Percentiles rank a stretch among this genome's conserved stretches.
These are phyloP conservation scores for Fusarium sp. DNA, from an alignment of 2,329 filamentous ascomycete species.

Conservation along the genomic window DNA sequence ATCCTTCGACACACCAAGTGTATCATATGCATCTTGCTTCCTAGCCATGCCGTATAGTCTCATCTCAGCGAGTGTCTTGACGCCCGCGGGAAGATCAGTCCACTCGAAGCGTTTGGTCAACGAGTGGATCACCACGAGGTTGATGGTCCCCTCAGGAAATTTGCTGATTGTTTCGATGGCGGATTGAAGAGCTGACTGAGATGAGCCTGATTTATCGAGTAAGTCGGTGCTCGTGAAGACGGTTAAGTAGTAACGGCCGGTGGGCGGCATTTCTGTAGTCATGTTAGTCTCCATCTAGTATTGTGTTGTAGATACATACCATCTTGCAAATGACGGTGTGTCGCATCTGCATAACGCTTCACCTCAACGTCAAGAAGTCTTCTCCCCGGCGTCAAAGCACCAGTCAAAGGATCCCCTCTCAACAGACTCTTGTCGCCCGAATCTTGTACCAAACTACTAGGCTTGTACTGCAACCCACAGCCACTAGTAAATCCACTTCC, in stretches of 20 bases:
- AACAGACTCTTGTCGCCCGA: background rate
- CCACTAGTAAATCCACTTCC: slow-evolving; percentile 17
- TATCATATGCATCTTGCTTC: slow-evolving; percentile 5
- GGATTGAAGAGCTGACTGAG: background rate
- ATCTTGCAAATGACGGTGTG: slow-evolving; percentile 2
- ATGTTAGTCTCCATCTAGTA: background rate
- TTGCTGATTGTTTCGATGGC: background rate
- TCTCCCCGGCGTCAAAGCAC: slow-evolving; percentile 2
- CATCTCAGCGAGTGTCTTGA: slow-evolving; percentile 10
- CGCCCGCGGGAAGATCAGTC: slow-evolving; percentile 1
- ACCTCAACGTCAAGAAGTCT: slow-evolving; percentile 12
- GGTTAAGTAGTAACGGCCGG: background rate
- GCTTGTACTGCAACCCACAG: slow-evolving; percentile 17
- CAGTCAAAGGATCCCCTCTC: background rate
- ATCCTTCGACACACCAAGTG: background rate
- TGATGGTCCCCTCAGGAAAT: background rate
- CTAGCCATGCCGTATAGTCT: background rate
- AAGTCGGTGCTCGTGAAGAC: slow-evolving; percentile 6
- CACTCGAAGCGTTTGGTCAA: slow-evolving; percentile 11
- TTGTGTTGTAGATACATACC: background rate
- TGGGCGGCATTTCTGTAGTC: slow-evolving; percentile 8
- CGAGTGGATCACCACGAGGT: background rate
- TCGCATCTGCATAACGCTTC: slow-evolving; percentile 19
- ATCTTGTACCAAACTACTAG: background rate
- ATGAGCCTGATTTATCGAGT: background rate